Base-by-base conservation (phyloP, 169 alveolate genomes). In the Theileria annulata region DNA sequence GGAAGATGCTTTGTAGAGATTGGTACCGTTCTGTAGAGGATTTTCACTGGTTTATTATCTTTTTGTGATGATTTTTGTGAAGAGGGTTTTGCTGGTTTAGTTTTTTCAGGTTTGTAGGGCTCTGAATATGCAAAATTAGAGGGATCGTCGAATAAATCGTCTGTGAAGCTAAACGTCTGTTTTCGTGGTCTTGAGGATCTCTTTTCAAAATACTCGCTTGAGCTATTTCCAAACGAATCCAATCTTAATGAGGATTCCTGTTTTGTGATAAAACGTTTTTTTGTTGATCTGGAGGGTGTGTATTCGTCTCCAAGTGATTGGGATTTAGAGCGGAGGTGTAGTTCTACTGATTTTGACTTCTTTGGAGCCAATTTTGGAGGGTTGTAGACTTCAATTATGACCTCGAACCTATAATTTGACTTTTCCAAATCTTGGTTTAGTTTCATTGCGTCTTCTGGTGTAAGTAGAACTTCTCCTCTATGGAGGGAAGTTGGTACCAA, bases 91-190 rank as follows among this genome's bases (percentile, higher is more conserved):
- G 2, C 10, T 12, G 69, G n/a, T 33, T 60, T 60, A 13, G 31
- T 3, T n/a, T 60, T 60, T 19, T 60, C 69, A 13, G 37, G 69
- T 33, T n/a, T 60, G 10, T 60, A 27, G 69, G 17, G 37, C 4
- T 60, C 69, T 13, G 69, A 27, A 33, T 60, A n/a, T 23, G 69
- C 69, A 13, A 9, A 23, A 33, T 60, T 27, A 9, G 31, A 23
- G 30, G 31, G 33, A 17, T 82, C 88, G 15, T 75, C 86, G 21
- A 28, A 71, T 28, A 82, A 82, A 75, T 82, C 88, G 31, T 82
- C 88, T 27, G 63, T 64, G 76, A 71, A 82, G 19, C 73, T n/a
- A 13, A 82, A 58, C 21, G 84, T 77, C 85, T 82, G 88, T 68
- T 64, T 75, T 37, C 88, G 69, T 17, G 68, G 71, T 17, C 88